Conservation (phyloP, 345 rosid species). For the Sisymbrium irio region DNA sequence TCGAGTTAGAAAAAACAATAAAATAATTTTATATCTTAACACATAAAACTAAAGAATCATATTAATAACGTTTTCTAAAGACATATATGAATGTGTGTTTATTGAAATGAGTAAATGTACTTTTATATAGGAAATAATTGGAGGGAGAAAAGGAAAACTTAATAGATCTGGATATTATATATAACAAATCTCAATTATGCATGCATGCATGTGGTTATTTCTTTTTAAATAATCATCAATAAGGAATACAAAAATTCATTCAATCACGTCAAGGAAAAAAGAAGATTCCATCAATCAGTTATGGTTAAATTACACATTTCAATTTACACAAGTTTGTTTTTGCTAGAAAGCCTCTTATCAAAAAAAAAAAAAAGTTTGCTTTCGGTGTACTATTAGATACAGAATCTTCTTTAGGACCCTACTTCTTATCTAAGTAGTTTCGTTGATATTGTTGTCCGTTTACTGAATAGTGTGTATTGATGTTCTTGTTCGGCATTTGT, state of each 20-base stretch:
- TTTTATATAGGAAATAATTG: too few relatives aligned
- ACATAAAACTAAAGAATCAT: too few relatives aligned
- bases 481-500: not conserved
- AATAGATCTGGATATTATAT: too few relatives aligned
- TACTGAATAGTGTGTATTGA: not conserved
- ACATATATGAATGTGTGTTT: too few relatives aligned
- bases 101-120: too few relatives aligned
- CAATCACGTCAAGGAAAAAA: not conserved
- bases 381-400: not conserved
- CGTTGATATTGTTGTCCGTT: not conserved
- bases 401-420: not conserved
- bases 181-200: not conserved
- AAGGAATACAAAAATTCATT: too few relatives aligned
- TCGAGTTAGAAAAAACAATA: too few relatives aligned
- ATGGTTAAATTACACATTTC: not conserved
- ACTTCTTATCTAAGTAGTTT: constrained; percentile 8
- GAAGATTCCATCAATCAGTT: not conserved
- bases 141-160: too few relatives aligned
- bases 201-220: not conserved
- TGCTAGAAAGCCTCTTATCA: too few relatives aligned
- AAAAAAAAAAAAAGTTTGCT: too few relatives aligned
- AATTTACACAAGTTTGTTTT: not conserved
- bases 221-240: not conserved
- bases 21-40: too few relatives aligned
- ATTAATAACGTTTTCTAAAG: too few relatives aligned